Base-by-base conservation (phyloP, 1,284 basidiomycete genomes). In the Cutaneotrichosporon daszewskae region DNA sequence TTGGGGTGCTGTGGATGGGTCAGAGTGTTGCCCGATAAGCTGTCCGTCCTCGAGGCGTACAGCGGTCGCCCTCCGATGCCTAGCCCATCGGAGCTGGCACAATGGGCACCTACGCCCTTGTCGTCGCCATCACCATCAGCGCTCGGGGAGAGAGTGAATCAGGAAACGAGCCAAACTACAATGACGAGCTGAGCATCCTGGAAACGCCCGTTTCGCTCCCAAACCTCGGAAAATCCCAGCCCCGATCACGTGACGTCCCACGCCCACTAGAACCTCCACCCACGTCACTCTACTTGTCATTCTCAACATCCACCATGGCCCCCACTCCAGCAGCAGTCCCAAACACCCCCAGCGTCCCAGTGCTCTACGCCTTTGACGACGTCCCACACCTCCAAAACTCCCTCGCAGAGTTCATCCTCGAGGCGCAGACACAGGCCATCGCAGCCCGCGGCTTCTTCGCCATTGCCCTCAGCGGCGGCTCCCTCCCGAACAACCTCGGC, bases 401-500 rank as follows among this genome's bases (percentile, higher is more conserved):
- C 0, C 82, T 98, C 49, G 86, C 90, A 9, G 72, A 79, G 39
- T 97, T 94, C 66, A 79, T 97, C 45, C 60, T 88, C 61, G 86
- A 85, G 55, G 85, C 87, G 0, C 94, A 97, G 76, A 84, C 82
- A 55, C 89, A 95, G 36, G 82, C 94, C 22, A 77, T 97, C 62
- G 79, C 82, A 62, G 87, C 87, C 72, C 84, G 88, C 69, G 85
- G 84, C 63, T 81, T 79, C 57, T 98, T 98, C 76, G 87, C 88
- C 43, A 68, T 98, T 60, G 94, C 95, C 47, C 75, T 96, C 57
- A 95, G 90, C 1, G 94, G 94, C 18, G 94, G 94, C 3, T 90
- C 87, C 1, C 78, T 97, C 28, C 90, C 94, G 37, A 84, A 84
- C 65, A 83, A 86, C 69, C 81, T 98, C 53, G 73, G 72, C 54